Percentiles rank a stretch among this genome's conserved stretches.
These are phyloP conservation scores for Apiosordaria backusii DNA, from an alignment of 495 filamentous ascomycete genomes.

Conservation along the genomic window DNA sequence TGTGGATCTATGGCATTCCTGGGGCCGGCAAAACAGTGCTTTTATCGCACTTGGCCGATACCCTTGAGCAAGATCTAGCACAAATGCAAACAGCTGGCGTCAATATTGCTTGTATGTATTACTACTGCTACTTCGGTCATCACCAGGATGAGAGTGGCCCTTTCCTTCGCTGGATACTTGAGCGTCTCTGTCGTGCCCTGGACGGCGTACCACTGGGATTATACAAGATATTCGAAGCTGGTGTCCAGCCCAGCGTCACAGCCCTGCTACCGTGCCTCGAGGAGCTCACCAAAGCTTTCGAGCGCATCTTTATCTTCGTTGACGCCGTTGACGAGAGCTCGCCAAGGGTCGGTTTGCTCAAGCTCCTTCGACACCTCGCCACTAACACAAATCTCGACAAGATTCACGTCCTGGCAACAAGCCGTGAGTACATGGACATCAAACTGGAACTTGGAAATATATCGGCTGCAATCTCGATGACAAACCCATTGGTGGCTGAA, in stretches of 20 bases:
- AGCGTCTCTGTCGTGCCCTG: conserved; percentile 32
- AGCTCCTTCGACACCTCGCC: conserved; percentile 25
- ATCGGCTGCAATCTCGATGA: conserved; percentile 17
- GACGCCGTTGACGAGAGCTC: conserved; percentile 40
- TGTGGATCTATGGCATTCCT: conserved; percentile 44
- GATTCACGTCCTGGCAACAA: conserved; percentile 40
- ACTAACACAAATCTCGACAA: conserved; percentile 32
- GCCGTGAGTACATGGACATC: conserved; percentile 45
- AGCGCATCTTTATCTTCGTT: conserved; percentile 28
- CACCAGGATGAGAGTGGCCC: conserved; percentile 33
- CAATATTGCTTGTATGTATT: conserved; percentile 32
- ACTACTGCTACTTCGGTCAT: conserved; percentile 39
- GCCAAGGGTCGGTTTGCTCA: conserved; percentile 21
- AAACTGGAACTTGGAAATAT: conserved; percentile 17
- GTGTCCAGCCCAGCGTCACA: too few species aligned
- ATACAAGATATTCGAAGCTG: too few species aligned
- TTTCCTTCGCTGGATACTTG: conserved; percentile 29
- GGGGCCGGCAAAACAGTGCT: conserved; percentile 44
- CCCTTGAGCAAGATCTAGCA: too few species aligned
- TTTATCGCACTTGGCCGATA: conserved; percentile 32
- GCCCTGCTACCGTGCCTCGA: too few species aligned
- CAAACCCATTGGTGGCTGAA: conserved; percentile 5
- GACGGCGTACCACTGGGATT: conserved; percentile 20
- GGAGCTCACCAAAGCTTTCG: conserved; percentile 1
- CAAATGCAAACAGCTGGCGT: too few species aligned